phyloP scores from a whole-genome alignment of 1,139 yeast genomes.

The Blastobotrys arbuscula region DNA sequence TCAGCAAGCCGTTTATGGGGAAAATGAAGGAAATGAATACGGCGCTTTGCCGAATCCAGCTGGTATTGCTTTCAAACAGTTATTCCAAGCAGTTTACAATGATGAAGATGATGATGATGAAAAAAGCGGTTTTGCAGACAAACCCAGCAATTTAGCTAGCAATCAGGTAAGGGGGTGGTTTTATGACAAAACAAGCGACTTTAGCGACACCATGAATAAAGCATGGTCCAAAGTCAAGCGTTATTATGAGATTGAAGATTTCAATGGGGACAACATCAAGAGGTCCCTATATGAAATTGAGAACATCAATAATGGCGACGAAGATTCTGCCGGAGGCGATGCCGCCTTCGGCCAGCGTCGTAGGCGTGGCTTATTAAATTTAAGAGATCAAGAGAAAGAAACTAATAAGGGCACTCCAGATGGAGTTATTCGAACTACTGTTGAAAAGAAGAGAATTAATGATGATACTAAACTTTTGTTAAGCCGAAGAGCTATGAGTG shows the following conservation, averaged over 20 bases:
- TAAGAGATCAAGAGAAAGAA: background rate
- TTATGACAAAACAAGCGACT: background rate
- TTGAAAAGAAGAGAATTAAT: background rate
- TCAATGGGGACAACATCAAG: background rate
- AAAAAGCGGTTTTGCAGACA: no score
- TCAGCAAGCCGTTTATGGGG: no score
- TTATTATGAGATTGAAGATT: slow-evolving; percentile 6
- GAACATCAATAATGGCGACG: background rate
- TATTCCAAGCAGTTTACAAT: background rate
- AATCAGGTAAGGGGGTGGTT: background rate
- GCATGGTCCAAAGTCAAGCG: slow-evolving; percentile 8
- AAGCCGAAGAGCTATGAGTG: slow-evolving; percentile 1
- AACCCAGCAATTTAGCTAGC: background rate
- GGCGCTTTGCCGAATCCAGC: no score
- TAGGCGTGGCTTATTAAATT: background rate
- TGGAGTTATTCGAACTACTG: slow-evolving; percentile 5
- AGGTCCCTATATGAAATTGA: background rate
- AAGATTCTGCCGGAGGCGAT: background rate
- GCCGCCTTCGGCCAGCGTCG: background rate
- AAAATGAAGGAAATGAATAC: no score
- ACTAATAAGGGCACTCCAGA: background rate
- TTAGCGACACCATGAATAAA: background rate
- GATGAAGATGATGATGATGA: no score
- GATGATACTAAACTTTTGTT: slow-evolving; percentile 4
- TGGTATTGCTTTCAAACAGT: background rate